Percentiles rank a stretch among this genome's conserved stretches.
phyloP scores from a whole-genome alignment of 2,329 filamentous ascomycete species.

The Colletotrichum sp. region DNA sequence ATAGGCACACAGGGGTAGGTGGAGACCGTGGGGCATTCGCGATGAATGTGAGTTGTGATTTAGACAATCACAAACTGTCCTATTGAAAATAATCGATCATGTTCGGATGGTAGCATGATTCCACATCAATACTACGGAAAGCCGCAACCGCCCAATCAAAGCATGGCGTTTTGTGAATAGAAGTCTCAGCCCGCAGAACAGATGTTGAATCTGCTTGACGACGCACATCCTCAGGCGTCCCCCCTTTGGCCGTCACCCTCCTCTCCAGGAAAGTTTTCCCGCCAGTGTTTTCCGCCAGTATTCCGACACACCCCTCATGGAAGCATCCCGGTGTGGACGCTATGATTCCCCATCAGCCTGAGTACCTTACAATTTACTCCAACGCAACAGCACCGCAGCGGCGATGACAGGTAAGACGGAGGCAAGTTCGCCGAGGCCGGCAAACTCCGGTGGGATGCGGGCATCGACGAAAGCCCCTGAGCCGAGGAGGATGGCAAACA shows the following conservation, averaged over 20 bases:
- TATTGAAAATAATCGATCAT: background rate
- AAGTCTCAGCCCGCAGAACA: background rate
- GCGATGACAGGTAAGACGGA: conserved; percentile 74
- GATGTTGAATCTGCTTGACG: conserved; percentile 7
- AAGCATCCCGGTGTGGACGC: background rate
- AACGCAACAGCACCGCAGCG: conserved; percentile 56
- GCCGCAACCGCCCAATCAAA: background rate
- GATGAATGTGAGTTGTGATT: background rate
- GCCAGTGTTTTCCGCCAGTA: background rate
- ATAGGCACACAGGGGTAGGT: background rate
- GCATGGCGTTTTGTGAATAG: background rate
- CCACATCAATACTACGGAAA: background rate
- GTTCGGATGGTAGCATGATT: background rate
- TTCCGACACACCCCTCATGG: background rate
- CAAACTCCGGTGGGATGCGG: conserved; percentile 64
- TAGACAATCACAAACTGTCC: background rate
- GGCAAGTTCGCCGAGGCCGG: conserved; percentile 74
- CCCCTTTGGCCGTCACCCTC: background rate
- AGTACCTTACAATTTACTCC: conserved; percentile 33
- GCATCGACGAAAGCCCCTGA: conserved; percentile 66
- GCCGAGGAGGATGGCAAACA: conserved; percentile 70
- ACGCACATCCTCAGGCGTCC: conserved; percentile 3
- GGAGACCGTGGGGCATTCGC: background rate
- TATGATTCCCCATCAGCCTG: background rate
- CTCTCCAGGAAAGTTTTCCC: background rate